phyloP scores from a whole-genome alignment of 208 protist genomes.

The Zelonia costaricensis region DNA sequence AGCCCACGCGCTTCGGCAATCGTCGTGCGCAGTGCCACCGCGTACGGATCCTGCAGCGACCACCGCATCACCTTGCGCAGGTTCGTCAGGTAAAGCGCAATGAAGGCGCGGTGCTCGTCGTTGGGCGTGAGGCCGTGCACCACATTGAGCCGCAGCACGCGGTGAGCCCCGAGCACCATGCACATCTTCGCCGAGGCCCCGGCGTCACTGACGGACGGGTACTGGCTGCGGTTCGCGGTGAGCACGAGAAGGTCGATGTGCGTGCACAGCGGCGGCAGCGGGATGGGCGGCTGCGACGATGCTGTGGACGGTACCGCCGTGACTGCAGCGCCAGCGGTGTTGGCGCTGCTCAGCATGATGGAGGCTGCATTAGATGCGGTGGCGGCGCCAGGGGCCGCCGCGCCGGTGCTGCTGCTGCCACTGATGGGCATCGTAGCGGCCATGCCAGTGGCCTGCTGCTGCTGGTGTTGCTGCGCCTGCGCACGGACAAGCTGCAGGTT shows the following conservation, averaged over 20 bases:
- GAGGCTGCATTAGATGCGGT: conserved; percentile 1
- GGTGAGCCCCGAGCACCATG: conserved; percentile 55
- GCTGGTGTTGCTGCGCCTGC: neutral
- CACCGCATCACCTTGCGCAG: conserved; percentile 46
- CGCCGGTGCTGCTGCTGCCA: neutral
- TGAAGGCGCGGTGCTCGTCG: conserved; percentile 48
- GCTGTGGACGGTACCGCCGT: neutral
- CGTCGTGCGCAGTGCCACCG: conserved; percentile 73
- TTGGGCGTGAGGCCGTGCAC: conserved; percentile 37
- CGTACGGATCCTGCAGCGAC: conserved; percentile 58
- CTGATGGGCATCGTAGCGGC: neutral
- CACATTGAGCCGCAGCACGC: conserved; percentile 78
- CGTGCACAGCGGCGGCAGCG: conserved; percentile 26
- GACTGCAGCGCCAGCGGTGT: neutral
- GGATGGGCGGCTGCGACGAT: conserved; percentile 3
- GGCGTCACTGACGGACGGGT: conserved; percentile 35
- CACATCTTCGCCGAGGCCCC: conserved; percentile 62
- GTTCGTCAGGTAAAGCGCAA: conserved; percentile 55
- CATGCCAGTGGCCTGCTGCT: neutral
- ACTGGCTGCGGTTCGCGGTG: conserved; percentile 38
- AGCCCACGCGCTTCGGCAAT: conserved; percentile 36
- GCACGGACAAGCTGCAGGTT: conserved; percentile 14
- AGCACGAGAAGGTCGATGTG: conserved; percentile 65
- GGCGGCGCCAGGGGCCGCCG: neutral
- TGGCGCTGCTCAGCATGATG: neutral